Conservation (phyloP, 139 green algal species). For the Haematococcus lacustris region DNA sequence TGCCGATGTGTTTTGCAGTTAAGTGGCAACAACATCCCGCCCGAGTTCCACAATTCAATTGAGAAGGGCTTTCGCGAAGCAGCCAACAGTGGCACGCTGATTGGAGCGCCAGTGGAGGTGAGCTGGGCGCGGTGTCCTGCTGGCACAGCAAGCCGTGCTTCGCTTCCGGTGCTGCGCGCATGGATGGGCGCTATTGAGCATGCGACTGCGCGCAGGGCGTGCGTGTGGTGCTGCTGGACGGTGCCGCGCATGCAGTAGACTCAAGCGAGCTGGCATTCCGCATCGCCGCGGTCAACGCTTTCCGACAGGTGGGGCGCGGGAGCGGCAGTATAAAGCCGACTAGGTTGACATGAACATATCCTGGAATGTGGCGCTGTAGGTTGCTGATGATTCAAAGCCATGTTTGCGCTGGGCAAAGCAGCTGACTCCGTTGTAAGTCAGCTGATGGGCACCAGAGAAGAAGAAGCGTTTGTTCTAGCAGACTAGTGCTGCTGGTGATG, state of each 20-base stretch:
- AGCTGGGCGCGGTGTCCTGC: no score
- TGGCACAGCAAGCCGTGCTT: no score
- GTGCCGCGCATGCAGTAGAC: conserved; percentile 89
- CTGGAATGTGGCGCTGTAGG: no score
- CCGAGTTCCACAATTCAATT: conserved; percentile 70
- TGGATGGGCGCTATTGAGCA: no score
- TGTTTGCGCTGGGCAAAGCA: no score
- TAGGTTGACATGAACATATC: conserved; percentile 33
- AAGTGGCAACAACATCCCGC: conserved; percentile 81
- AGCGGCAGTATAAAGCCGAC: conserved; percentile 15
- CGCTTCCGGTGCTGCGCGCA: no score
- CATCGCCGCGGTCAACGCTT: conserved; percentile 83
- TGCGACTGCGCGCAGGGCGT: conserved; percentile 49
- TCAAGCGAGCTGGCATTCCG: conserved; percentile 95
- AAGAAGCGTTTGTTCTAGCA: no score
- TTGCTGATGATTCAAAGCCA: no score
- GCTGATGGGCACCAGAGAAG: no score
- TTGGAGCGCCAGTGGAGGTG: conserved; percentile 82
- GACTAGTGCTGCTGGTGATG: no score
- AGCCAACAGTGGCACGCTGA: conserved; percentile 70
- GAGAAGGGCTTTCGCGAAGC: conserved; percentile 94
- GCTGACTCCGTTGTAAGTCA: no score
- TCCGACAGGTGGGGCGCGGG: conserved; percentile 49
- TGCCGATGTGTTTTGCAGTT: no score
- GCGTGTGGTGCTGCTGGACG: conserved; percentile 88